These are phyloP conservation scores for Neofusicoccum laricinum DNA, from an alignment of 2,329 filamentous ascomycete species.

Conservation along the genomic window DNA sequence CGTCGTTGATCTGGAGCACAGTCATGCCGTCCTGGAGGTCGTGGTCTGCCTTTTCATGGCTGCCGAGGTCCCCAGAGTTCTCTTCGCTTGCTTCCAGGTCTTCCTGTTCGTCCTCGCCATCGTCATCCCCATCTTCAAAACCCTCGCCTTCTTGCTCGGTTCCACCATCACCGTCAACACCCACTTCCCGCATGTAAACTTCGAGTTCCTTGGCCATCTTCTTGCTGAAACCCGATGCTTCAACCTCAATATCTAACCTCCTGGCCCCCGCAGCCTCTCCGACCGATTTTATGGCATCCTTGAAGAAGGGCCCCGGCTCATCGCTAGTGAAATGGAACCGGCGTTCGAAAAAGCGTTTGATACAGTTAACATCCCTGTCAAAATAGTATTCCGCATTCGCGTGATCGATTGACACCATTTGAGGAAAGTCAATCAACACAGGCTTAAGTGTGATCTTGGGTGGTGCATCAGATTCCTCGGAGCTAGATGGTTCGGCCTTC, in stretches of 20 bases:
- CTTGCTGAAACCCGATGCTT: slow-evolving; percentile 92
- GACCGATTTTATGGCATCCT: slow-evolving; percentile 73
- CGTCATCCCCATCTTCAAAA: slow-evolving; percentile 20
- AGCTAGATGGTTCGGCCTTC: slow-evolving; percentile 31
- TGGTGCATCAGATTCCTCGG: background rate
- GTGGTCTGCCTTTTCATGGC: background rate
- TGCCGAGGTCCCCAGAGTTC: background rate
- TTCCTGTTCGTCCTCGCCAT: slow-evolving; percentile 17
- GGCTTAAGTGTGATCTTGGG: slow-evolving; percentile 62
- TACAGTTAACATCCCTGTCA: slow-evolving; percentile 89
- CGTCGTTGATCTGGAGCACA: slow-evolving; percentile 35
- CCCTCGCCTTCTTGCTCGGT: slow-evolving; percentile 22
- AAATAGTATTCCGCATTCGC: slow-evolving; percentile 96
- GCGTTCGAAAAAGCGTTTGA: slow-evolving; percentile 89
- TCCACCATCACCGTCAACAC: slow-evolving; percentile 51
- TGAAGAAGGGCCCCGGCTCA: slow-evolving; percentile 79
- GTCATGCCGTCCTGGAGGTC: slow-evolving; percentile 26
- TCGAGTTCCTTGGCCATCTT: slow-evolving; percentile 97
- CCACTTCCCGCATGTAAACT: slow-evolving; percentile 75
- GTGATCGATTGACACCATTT: slow-evolving; percentile 96
- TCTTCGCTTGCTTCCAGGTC: slow-evolving; percentile 9
- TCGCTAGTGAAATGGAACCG: slow-evolving; percentile 85
- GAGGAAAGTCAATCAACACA: slow-evolving; percentile 93
- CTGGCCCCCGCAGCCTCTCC: slow-evolving; percentile 51
- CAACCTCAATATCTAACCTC: slow-evolving; percentile 79